phyloP scores from a whole-genome alignment of 2,329 filamentous ascomycete species.

The Elsinoe ampelina region DNA sequence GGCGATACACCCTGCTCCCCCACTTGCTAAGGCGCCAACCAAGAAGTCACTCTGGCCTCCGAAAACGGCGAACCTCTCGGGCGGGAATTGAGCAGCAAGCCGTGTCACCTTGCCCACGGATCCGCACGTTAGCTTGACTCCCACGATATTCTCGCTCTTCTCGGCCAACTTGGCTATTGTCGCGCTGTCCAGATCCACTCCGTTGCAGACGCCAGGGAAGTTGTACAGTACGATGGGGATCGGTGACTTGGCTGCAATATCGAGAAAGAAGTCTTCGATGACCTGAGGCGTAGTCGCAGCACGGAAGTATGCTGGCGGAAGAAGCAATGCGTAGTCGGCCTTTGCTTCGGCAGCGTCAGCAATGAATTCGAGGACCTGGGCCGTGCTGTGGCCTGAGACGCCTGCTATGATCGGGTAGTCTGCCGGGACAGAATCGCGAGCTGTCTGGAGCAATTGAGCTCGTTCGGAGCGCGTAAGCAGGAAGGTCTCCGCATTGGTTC shows the following conservation, averaged over 20 bases:
- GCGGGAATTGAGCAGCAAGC: constrained; percentile 42
- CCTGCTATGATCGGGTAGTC: constrained; percentile 37
- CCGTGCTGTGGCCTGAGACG: constrained; percentile 35
- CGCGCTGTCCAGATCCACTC: constrained; percentile 58
- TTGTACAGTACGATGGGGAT: constrained; percentile 63
- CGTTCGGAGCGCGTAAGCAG: constrained; percentile 36
- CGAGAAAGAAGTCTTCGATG: constrained; percentile 34
- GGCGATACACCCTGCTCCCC: constrained; percentile 43
- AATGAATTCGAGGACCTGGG: constrained; percentile 36
- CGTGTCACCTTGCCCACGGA: constrained; percentile 53
- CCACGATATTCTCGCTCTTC: constrained; percentile 48
- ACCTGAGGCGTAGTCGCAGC: constrained; percentile 34
- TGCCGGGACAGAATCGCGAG: constrained; percentile 34
- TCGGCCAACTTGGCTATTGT: constrained; percentile 47
- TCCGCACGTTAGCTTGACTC: constrained; percentile 57
- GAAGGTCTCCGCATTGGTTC: constrained; percentile 40
- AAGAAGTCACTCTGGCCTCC: constrained; percentile 63
- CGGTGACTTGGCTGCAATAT: constrained; percentile 49
- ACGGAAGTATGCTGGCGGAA: constrained; percentile 39
- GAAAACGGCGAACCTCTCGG: constrained; percentile 52
- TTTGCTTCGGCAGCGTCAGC: constrained; percentile 33
- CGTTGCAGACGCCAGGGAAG: constrained; percentile 59
- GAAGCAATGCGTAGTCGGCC: constrained; percentile 35
- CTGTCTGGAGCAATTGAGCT: constrained; percentile 25
- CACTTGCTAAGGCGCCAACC: constrained; percentile 39